A percentile compares a stretch with the other conserved stretches of the same genome.
Conservation (phyloP, 148 eudicot species). For the Limonium bicolor region DNA sequence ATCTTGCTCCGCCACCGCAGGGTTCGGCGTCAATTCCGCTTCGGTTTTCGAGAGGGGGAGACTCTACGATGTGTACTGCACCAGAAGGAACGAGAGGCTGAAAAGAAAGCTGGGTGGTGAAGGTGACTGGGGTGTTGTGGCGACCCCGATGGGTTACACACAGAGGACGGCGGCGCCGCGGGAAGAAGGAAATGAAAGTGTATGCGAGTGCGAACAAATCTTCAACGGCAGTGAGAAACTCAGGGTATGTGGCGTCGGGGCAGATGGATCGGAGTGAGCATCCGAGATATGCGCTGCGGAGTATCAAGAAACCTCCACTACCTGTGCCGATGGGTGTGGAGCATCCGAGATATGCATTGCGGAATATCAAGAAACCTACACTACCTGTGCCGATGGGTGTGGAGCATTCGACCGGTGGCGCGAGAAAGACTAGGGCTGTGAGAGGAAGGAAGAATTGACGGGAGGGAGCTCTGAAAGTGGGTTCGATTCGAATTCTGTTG, state of each 20-base stretch:
- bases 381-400: slow-evolving; percentile 42
- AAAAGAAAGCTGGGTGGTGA: slow-evolving; percentile 42
- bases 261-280: slow-evolving; percentile 30
- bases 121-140: slow-evolving; percentile 15
- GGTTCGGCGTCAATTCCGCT: slow-evolving; percentile 7
- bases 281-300: slow-evolving; percentile 61
- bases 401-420: slow-evolving; percentile 18
- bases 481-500: too few species aligned
- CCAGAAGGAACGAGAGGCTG: slow-evolving; percentile 79
- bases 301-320: slow-evolving; percentile 69
- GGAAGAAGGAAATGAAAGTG: slow-evolving; percentile 32
- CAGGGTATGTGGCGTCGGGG: slow-evolving; percentile 16
- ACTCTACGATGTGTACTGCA: slow-evolving; percentile 60
- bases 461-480: too few species aligned
- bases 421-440: slow-evolving; percentile 26
- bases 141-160: slow-evolving; percentile 14
- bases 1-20: not conserved
- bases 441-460: slow-evolving; percentile 22
- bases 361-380: slow-evolving; percentile 79
- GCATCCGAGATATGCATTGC: slow-evolving; percentile 45
- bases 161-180: slow-evolving; percentile 44
- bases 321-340: slow-evolving; percentile 47
- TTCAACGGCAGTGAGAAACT: too few species aligned
- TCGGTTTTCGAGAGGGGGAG: slow-evolving; percentile 55
- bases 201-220: slow-evolving; percentile 28